Percentiles rank a stretch among this genome's conserved stretches.
phyloP scores from a whole-genome alignment of 2,329 filamentous ascomycete genomes.

The Magnaporthiopsis incrustans region DNA sequence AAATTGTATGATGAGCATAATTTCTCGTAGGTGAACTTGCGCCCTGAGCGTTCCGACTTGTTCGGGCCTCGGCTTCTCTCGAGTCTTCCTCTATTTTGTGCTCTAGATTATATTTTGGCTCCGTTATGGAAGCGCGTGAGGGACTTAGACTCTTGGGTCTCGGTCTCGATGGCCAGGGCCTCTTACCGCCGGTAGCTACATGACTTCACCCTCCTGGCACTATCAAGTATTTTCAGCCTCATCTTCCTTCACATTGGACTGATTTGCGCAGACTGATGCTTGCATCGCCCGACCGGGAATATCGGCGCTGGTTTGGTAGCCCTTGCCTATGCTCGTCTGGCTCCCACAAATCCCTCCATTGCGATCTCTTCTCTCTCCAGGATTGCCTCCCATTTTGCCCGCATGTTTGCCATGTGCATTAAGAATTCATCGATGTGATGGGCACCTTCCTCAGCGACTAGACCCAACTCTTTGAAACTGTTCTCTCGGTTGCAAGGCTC shows the following conservation, averaged over 20 bases:
- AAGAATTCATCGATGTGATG: slow-evolving; percentile 17
- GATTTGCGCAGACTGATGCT: neutral
- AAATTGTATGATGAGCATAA: slow-evolving; percentile 59
- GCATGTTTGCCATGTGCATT: slow-evolving; percentile 16
- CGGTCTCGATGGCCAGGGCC: slow-evolving; percentile 51
- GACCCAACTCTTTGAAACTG: slow-evolving; percentile 13
- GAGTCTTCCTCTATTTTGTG: slow-evolving; percentile 69
- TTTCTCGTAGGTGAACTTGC: slow-evolving; percentile 67
- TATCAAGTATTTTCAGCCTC: neutral
- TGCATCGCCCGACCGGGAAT: neutral
- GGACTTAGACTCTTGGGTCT: slow-evolving; percentile 26
- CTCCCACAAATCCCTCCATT: slow-evolving; percentile 15
- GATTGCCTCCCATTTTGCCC: slow-evolving; percentile 13
- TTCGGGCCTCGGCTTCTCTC: slow-evolving; percentile 37
- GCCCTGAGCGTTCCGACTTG: slow-evolving; percentile 17
- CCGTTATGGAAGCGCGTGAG: slow-evolving; percentile 67
- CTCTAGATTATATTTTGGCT: slow-evolving; percentile 51
- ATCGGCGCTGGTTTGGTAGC: neutral
- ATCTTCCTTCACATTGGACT: neutral
- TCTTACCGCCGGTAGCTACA: slow-evolving; percentile 72
- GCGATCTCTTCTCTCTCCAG: slow-evolving; percentile 18
- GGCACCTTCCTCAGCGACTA: slow-evolving; percentile 14
- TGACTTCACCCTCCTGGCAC: slow-evolving; percentile 17
- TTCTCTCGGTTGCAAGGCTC: slow-evolving; percentile 9
- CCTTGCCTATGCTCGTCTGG: neutral